Evolutionary conservation across 108 stramenopile genomes (phyloP), one percentile per base, ranked within the genome.

Genomic region (Cyclostephanos invisitatus): DNA sequence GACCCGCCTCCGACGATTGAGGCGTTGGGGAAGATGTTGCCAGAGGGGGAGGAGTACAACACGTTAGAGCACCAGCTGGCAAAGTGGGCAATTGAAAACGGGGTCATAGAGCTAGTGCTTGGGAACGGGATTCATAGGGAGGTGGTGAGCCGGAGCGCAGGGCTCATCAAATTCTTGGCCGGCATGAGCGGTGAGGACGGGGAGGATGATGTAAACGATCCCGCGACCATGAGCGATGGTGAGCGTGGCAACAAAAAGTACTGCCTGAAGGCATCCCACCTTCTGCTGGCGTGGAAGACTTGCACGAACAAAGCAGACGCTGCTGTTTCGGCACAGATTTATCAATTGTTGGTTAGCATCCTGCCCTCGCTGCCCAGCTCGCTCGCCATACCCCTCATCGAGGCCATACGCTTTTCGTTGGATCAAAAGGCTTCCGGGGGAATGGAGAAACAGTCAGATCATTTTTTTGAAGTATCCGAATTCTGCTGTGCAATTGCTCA

Each of bases 51-150:
- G 70, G 92, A 91, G 74, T 75, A 63, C 54, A 83, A 87, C 57
- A 93, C 92, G 0, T 56, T 95, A 50, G 91, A 91, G 61, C 87
- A 87, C 36, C 89, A 87, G 36, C 62, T 94, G 40, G 89, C 90
- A 6, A 78, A 85, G 73, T 94, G 93, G 92, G 92, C 92, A 18
- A 89, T 95, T 42, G 87, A 95, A 17, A 91, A 95, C 64, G 71
- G 70, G 46, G 88, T 95, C 38, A 86, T 93, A 44, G 94, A 91
- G 71, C 67, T 87, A 20, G 91, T 95, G 18, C 73, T 95, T 37
- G 91, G 91, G 27, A 89, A 86, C 70, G 69, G 67, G 9, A 85
- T 88, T 37, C 94, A 95, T 61, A 73, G 91, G 56, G 94, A 95
- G 74, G 84, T 95, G 46, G 94, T 95, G 38, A 64, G 85, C 11